A percentile compares a stretch with the other conserved stretches of the same genome.
phyloP scores from a whole-genome alignment of 257 asterid genomes.

The Nicotiana knightiana region DNA sequence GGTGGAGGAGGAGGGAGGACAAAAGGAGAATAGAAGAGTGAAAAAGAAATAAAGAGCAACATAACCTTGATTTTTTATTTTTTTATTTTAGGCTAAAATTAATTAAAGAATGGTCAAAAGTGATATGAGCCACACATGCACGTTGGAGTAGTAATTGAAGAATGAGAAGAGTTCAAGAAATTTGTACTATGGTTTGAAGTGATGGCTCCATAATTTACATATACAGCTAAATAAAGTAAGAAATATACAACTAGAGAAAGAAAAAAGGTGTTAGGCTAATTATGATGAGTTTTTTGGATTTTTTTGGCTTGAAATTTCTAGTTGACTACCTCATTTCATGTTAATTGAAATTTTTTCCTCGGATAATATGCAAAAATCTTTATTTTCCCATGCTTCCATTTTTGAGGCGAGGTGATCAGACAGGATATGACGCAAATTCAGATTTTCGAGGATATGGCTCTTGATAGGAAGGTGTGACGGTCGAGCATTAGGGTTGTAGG shows the following conservation, averaged over 20 bases:
- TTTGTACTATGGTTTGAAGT: not conserved
- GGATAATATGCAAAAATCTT: not conserved
- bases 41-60: not conserved
- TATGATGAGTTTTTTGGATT: not conserved
- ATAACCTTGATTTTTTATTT: not conserved
- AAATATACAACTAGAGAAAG: not conserved
- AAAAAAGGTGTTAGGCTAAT: not conserved
- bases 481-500: too few relatives aligned
- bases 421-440: too few relatives aligned
- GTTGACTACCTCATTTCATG: not conserved
- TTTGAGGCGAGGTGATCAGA: not conserved
- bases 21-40: not conserved
- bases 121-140: not conserved
- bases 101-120: not conserved
- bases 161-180: conserved; percentile 2
- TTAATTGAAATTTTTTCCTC: too few relatives aligned
- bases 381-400: not conserved
- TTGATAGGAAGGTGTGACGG: too few relatives aligned
- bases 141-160: not conserved
- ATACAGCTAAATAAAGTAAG: not conserved
- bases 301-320: not conserved
- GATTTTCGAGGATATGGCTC: too few relatives aligned
- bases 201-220: not conserved
- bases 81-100: not conserved
- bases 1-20: not conserved